Evolutionary conservation across 805 yeast species (phyloP), one percentile per base, ranked within the genome.

Genomic region (Ogataea trehalophila): DNA sequence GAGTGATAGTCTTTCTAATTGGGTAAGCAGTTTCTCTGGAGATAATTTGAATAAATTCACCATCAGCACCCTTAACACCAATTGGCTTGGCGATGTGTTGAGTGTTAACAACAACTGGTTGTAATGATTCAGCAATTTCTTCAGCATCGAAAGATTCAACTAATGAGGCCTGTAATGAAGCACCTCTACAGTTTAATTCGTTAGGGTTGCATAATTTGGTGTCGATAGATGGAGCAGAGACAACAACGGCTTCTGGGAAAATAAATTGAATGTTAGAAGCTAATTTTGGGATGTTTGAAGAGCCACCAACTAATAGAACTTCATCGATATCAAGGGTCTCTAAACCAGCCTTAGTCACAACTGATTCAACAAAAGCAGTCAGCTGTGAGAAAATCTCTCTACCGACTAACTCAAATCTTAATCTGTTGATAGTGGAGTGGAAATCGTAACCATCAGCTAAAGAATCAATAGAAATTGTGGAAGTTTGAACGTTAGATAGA

Each of bases 131-230:
- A 42, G 76, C 72, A 59, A 84, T 74, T 69, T 89, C 94, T 53
- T 87, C 95, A 45, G 79, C 89, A 62, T 85, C 94, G 60, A 88
- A 95, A 49, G 81, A 74, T 61, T 85, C 92, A 53, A 85, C 73
- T 60, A 92, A 75, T 36, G 95, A 81, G 44, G 97, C 99, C 77
- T 94, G 98, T 66, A 92, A 78, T 53, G 98, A 97, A 49, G 97
- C 95, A 71, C 99, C 99, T 63, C 95, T 84, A 55, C 95, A 83
- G 55, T 85, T 75, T 62, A 90, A 76, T 74, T 94, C 98, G 63
- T 87, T 83, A 51, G 99, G 97, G 71, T 87, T 80, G 52, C 83
- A 65, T 48, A 94, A 87, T 70, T 88, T 89, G 52, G 86, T 58
- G 66, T 87, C 92, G 51, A 76, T 62, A 34, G 85, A 71, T 55